Conservation (phyloP, 225 moss, liverwort and hornwort genomes). For the Rhytidiadelphus loreus region DNA sequence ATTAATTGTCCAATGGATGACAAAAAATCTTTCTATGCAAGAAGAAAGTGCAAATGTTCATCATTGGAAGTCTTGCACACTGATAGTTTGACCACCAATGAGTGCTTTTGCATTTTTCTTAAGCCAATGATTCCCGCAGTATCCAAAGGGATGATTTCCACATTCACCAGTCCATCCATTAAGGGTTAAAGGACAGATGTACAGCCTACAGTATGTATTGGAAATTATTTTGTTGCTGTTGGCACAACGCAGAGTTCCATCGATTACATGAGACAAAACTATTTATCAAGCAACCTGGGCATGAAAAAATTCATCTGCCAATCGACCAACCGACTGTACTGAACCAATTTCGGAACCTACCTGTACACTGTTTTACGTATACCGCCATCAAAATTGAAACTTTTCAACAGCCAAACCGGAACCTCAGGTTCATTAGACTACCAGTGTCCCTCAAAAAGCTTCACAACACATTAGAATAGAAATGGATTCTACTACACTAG, state of each 20-base stretch:
- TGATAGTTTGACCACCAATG: no score
- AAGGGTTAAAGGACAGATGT: background rate
- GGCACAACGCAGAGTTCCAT: background rate
- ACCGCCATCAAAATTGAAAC: background rate
- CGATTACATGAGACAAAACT: background rate
- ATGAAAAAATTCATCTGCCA: background rate
- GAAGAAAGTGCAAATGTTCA: no score
- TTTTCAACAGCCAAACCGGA: background rate
- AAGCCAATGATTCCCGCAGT: no score
- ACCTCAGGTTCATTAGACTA: background rate
- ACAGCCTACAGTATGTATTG: background rate
- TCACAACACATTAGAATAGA: background rate
- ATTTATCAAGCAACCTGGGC: background rate
- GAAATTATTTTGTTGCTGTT: background rate
- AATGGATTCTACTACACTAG: background rate
- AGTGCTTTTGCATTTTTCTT: no score
- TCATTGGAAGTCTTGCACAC: no score
- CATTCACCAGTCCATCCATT: no score
- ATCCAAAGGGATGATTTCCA: no score
- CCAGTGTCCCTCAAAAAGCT: background rate
- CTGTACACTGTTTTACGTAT: background rate
- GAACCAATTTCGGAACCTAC: background rate
- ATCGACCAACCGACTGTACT: background rate
- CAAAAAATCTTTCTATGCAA: no score
- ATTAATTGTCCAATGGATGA: no score